Evolutionary conservation across 1,139 yeast genomes (phyloP), one percentile per base, ranked within the genome.

Genomic region (Saccharomyces hybrid): DNA sequence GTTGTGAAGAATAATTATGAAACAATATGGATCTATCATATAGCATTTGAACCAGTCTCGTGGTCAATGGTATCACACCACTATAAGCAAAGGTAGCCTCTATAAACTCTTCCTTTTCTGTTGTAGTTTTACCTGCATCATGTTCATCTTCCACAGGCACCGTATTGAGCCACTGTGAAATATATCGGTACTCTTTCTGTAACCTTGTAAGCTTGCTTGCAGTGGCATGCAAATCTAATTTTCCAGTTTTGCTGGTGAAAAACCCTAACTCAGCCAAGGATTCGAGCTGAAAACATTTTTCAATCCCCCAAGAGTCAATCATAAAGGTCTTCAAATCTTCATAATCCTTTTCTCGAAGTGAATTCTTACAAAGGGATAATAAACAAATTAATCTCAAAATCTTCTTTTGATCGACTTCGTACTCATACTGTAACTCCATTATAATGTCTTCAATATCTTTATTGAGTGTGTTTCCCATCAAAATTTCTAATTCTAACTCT

Each of bases 401-500:
- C 16, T 52, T 53, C 2, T 53, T 55, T n/a, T 50, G 44, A 2
- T 58, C 53, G n/a, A 59, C 51, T 5, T 61, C 59, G 5, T 61
- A 64, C 28, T 66, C 69, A 48, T 65, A 64, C 27, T 67, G 54
- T 19, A 65, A 48, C 19, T 65, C 66, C 32, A 62, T 49, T 2
- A 69, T 58, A 42, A 53, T 58, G 11, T 62, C 62, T 31, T 60
- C 60, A 47, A 62, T 57, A 3, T 60, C 59, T 24, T 58, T 58
- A 52, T 60, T 58, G 47, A 62, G 63, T 1, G 64, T 49, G 29
- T 61, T 61, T 16, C 65, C 65, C 7, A 63, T 56, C n/a, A 67
- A 53, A 11, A 68, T 54, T 51, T 68, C 69, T 69, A 90, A 95
- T 65, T 90, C 95, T 50, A 89, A 75, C 56, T 82, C 85, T 21